These are phyloP conservation scores for Coemansia sp. DNA, from an alignment of 192 early-diverging fungal genomes.

Conservation along the genomic window DNA sequence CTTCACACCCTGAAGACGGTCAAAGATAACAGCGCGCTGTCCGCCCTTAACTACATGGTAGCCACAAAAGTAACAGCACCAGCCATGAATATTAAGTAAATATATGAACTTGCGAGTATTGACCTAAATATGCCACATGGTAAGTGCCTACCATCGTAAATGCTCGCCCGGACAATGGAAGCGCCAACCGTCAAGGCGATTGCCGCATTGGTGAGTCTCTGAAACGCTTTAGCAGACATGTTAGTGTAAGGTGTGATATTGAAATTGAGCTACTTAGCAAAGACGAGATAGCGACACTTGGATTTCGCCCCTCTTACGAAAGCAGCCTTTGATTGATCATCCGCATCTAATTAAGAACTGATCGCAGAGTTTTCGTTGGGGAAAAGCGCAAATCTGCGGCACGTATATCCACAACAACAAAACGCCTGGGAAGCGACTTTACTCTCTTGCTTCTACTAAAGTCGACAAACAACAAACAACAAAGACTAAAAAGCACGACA, in stretches of 20 bases:
- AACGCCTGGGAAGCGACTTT: not conserved
- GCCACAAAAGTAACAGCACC: not conserved
- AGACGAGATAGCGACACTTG: not conserved
- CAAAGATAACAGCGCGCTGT: constrained; percentile 95
- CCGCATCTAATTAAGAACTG: not conserved
- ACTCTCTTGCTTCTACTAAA: constrained; percentile 17
- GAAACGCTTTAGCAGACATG: constrained; percentile 53
- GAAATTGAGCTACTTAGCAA: not conserved
- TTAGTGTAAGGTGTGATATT: not conserved
- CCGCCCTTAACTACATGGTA: constrained; percentile 87
- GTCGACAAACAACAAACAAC: constrained; percentile 21
- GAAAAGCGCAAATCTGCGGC: not conserved
- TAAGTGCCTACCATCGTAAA: constrained; percentile 85
- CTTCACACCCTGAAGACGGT: constrained; percentile 91
- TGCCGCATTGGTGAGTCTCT: constrained; percentile 78
- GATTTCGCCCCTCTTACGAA: not conserved
- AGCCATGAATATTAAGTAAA: not conserved
- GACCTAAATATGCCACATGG: not conserved
- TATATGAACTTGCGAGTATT: not conserved
- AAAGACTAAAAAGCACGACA: constrained; percentile 2
- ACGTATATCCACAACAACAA: not conserved
- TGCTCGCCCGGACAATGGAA: constrained; percentile 76
- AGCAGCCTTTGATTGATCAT: not conserved
- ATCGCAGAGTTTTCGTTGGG: constrained; percentile 18
- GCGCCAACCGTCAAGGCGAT: constrained; percentile 75